Conservation (phyloP, 179 eudicot genomes). For the Spergularia azorica region DNA sequence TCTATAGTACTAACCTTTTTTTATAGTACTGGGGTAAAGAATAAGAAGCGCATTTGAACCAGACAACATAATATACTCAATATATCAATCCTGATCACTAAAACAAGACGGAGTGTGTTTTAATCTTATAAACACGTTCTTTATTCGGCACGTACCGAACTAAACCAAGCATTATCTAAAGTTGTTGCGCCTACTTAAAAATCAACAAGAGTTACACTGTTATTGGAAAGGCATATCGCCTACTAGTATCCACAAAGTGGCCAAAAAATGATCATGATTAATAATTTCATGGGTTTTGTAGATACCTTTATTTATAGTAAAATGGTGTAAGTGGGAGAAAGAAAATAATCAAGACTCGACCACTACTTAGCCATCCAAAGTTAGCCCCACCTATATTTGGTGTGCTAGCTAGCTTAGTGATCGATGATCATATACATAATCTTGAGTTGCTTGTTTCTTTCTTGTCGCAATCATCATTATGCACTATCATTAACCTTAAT, state of each 20-base stretch:
- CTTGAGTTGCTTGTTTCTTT: constrained; percentile 23
- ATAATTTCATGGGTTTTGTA: constrained; percentile 25
- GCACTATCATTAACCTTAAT: constrained; percentile 29
- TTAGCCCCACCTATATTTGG: constrained; percentile 21
- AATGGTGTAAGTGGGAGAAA: constrained; percentile 30
- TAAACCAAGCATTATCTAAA: background rate
- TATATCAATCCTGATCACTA: background rate
- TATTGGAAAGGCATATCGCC: constrained; percentile 13
- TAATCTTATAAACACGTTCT: background rate
- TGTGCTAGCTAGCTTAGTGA: constrained; percentile 23
- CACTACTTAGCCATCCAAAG: constrained; percentile 27
- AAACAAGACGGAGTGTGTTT: background rate
- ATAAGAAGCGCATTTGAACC: background rate
- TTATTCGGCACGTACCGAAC: background rate
- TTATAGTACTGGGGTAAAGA: background rate
- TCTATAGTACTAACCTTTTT: background rate
- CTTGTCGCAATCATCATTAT: constrained; percentile 30
- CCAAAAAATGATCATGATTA: constrained; percentile 30
- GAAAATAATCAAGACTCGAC: constrained; percentile 30
- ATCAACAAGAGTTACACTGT: constrained; percentile 10
- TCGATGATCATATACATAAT: constrained; percentile 11
- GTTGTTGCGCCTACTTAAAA: background rate
- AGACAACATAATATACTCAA: background rate
- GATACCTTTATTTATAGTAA: constrained; percentile 16
- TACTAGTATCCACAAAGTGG: constrained; percentile 34